These are phyloP conservation scores for Eucalyptus virginea DNA, from an alignment of 345 rosid species.

Conservation along the genomic window DNA sequence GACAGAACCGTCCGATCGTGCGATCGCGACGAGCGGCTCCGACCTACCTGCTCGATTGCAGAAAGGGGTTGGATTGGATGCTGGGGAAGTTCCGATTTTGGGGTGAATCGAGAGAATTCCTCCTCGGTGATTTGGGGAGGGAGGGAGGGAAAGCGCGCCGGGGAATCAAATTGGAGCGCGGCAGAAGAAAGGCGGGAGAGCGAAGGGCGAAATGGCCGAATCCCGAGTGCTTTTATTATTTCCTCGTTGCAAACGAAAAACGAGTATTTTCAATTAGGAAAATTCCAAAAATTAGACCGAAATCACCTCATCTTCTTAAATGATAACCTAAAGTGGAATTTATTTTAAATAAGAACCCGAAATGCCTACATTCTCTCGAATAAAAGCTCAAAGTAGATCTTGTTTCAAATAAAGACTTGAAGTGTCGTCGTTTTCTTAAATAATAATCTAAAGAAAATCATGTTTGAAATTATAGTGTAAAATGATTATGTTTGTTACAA, in stretches of 20 bases:
- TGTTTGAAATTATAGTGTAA: rapidly evolving
- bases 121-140: not conserved
- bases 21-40: not conserved
- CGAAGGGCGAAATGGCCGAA: not conserved
- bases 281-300: too few relatives aligned
- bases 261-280: rapidly evolving
- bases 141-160: not conserved
- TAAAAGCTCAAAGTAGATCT: rapidly evolving
- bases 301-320: rapidly evolving
- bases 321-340: rapidly evolving
- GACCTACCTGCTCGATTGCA: not conserved
- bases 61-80: not conserved
- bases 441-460: rapidly evolving
- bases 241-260: not conserved
- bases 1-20: not conserved
- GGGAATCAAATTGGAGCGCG: not conserved
- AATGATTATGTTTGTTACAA: rapidly evolving
- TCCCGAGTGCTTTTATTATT: not conserved
- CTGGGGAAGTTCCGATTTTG: not conserved
- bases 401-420: rapidly evolving
- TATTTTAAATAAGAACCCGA: rapidly evolving
- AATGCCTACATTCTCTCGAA: rapidly evolving
- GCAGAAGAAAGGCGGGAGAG: not conserved
- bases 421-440: rapidly evolving
- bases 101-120: not conserved